Evolutionary conservation across 192 early-diverging fungal species (phyloP).

Genomic region (Backusella psychrophila): DNA sequence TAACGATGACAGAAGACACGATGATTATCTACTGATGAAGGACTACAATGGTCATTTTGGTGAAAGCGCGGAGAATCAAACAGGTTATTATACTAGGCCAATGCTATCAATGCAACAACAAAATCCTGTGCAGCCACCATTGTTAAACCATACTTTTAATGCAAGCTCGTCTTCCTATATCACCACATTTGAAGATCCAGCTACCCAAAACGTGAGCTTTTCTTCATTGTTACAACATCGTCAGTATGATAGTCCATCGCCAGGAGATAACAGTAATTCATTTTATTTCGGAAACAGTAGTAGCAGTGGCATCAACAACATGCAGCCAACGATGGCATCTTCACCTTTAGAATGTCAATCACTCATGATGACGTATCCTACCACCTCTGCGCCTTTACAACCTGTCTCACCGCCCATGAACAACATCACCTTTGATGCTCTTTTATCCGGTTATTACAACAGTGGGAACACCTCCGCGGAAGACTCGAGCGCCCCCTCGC

Average conservation of each 20-base stretch:
- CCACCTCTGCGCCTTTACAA: not conserved
- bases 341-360: not conserved
- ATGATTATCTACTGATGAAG: not conserved
- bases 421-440: not conserved
- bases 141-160: not conserved
- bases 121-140: not conserved
- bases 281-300: constrained; percentile 5
- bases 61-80: not conserved
- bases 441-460: not conserved
- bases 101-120: not conserved
- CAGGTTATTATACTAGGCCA: not conserved
- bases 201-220: not conserved
- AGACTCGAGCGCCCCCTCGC: not conserved
- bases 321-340: not conserved
- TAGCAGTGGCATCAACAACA: not conserved
- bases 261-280: not conserved
- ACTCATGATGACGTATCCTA: not conserved
- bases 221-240: not conserved
- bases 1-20: too few species aligned
- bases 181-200: not conserved
- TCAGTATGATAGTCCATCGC: not conserved
- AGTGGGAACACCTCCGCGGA: not conserved
- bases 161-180: not conserved
- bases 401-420: not conserved
- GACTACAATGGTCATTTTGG: not conserved